Evolutionary conservation across 257 asterid genomes (phyloP).

Genomic region (Misopates orontium): DNA sequence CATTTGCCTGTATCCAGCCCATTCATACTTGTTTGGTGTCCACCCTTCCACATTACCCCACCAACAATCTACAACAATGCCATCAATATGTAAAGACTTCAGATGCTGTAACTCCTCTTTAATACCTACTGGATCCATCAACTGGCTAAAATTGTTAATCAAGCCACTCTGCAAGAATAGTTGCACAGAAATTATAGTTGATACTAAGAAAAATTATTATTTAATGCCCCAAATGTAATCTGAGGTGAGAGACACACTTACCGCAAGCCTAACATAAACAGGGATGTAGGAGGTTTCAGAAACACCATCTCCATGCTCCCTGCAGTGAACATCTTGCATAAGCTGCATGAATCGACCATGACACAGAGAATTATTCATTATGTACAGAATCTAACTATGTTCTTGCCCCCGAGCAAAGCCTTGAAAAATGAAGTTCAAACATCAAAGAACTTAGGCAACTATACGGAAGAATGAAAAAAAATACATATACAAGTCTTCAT

Average conservation of each 20-base stretch:
- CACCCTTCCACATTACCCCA: constrained; percentile 79
- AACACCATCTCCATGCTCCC: constrained; percentile 51
- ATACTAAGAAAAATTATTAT: neutral
- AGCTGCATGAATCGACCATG: constrained; percentile 56
- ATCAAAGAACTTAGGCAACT: constrained; percentile 27
- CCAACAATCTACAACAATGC: constrained; percentile 68
- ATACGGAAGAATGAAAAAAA: constrained; percentile 1
- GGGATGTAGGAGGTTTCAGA: constrained; percentile 56
- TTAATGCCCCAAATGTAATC: constrained; percentile 11
- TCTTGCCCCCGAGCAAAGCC: constrained; percentile 30
- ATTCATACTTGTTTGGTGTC: constrained; percentile 64
- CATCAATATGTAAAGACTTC: constrained; percentile 58
- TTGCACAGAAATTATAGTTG: constrained; percentile 16
- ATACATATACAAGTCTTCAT: constrained; percentile 12
- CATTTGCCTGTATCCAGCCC: constrained; percentile 70
- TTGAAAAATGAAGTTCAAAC: constrained; percentile 31
- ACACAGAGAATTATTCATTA: constrained; percentile 34
- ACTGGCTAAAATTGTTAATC: constrained; percentile 69
- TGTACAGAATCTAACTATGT: constrained; percentile 33
- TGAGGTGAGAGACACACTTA: constrained; percentile 38
- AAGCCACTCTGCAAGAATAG: constrained; percentile 51
- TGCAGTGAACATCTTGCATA: constrained; percentile 56
- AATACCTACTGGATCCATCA: constrained; percentile 68
- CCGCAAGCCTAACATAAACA: constrained; percentile 62
- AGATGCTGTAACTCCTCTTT: constrained; percentile 58